Evolutionary conservation across 805 yeast species (phyloP).

Genomic region (Cyberlindnera mississippiensis): DNA sequence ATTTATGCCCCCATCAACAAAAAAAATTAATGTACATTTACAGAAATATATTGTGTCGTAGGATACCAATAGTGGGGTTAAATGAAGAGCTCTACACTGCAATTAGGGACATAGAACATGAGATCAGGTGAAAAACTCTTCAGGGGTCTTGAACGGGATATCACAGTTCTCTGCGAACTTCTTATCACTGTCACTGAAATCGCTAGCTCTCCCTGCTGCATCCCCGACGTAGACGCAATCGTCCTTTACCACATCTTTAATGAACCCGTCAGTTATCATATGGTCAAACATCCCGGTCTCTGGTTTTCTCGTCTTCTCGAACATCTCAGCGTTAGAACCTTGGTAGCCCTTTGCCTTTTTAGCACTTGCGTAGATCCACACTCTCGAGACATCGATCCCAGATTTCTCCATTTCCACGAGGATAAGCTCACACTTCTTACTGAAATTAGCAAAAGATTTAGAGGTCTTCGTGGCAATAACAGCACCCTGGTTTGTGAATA

Average conservation of each 20-base stretch:
- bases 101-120: too few species aligned
- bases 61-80: background rate
- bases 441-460: slow-evolving; percentile 37
- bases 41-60: background rate
- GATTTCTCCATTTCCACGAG: slow-evolving; percentile 28
- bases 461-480: slow-evolving; percentile 39
- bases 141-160: slow-evolving; percentile 64
- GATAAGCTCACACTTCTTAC: slow-evolving; percentile 38
- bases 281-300: slow-evolving; percentile 70
- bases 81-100: too few species aligned
- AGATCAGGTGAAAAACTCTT: slow-evolving; percentile 46
- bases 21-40: slow-evolving; percentile 12
- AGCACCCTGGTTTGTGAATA: slow-evolving; percentile 87
- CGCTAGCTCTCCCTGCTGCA: slow-evolving; percentile 83
- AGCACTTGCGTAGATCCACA: slow-evolving; percentile 62
- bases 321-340: slow-evolving; percentile 14
- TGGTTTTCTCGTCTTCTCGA: slow-evolving; percentile 62
- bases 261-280: slow-evolving; percentile 35
- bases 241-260: slow-evolving; percentile 34
- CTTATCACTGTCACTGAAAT: slow-evolving; percentile 77
- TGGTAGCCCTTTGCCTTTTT: slow-evolving; percentile 40
- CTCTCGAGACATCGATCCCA: slow-evolving; percentile 22
- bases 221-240: slow-evolving; percentile 81
- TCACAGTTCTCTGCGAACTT: slow-evolving; percentile 60
- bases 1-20: background rate